Evolutionary conservation across 2,329 filamentous ascomycete species (phyloP).

Genomic region (Talaromyces sp.): DNA sequence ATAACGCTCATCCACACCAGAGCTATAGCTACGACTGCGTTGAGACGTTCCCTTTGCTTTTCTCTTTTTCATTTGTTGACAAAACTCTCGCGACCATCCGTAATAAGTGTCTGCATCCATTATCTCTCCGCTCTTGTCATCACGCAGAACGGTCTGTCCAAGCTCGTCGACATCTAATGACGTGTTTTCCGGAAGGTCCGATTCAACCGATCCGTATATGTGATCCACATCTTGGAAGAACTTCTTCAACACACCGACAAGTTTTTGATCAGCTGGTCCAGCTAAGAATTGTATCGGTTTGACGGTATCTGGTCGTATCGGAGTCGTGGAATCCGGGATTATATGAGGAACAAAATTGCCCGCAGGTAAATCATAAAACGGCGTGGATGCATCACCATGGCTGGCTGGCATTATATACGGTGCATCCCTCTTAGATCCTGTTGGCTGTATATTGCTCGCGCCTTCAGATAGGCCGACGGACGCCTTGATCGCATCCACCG

Average conservation of each 20-base stretch:
- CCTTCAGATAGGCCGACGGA: slow-evolving; percentile 30
- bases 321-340: slow-evolving; percentile 69
- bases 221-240: slow-evolving; percentile 68
- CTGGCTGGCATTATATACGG: slow-evolving; percentile 71
- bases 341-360: slow-evolving; percentile 78
- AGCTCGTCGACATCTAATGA: slow-evolving; percentile 69
- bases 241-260: slow-evolving; percentile 67
- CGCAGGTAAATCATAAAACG: slow-evolving; percentile 80
- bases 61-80: slow-evolving; percentile 70
- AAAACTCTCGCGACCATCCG: slow-evolving; percentile 80
- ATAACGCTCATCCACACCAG: slow-evolving; percentile 32
- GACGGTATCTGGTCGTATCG: slow-evolving; percentile 70
- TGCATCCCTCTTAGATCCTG: slow-evolving; percentile 45
- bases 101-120: slow-evolving; percentile 74
- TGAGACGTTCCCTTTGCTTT: slow-evolving; percentile 33
- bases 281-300: slow-evolving; percentile 68
- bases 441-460: slow-evolving; percentile 44
- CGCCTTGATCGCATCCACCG: slow-evolving; percentile 32
- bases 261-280: slow-evolving; percentile 65
- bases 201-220: slow-evolving; percentile 61
- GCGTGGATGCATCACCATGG: slow-evolving; percentile 70
- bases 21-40: slow-evolving; percentile 41
- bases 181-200: slow-evolving; percentile 48
- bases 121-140: slow-evolving; percentile 66
- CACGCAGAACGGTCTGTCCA: slow-evolving; percentile 65